Percentiles rank a stretch among this genome's conserved stretches.
Evolutionary conservation across 73 alveolate genomes (phyloP).

Genomic region (Paraurostyla sp.): DNA sequence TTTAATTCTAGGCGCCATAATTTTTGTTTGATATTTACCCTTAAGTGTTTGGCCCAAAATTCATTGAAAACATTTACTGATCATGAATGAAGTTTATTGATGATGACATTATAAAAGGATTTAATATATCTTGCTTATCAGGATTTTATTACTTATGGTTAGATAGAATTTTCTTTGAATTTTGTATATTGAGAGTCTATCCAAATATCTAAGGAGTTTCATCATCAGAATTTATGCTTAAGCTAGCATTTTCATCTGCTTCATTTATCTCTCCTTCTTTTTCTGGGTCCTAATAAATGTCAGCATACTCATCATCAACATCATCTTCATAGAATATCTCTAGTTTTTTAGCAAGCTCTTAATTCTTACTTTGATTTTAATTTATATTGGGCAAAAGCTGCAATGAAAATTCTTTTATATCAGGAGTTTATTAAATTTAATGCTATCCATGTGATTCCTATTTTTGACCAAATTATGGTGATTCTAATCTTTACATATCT

Average conservation of each 20-base stretch:
- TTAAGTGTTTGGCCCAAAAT: neutral
- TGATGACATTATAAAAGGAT: neutral
- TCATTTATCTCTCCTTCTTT: neutral
- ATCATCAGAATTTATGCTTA: constrained; percentile 19
- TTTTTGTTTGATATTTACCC: neutral
- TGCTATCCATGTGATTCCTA: too few species aligned
- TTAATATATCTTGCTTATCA: neutral
- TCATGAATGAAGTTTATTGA: neutral
- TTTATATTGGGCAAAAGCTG: too few species aligned
- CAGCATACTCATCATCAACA: constrained; percentile 36
- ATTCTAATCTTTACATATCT: neutral
- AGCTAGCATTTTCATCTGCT: constrained; percentile 23
- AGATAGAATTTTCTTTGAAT: neutral
- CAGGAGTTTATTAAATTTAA: too few species aligned
- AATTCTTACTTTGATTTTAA: too few species aligned
- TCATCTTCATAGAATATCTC: constrained; percentile 56
- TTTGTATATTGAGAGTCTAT: neutral
- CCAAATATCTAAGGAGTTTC: constrained; percentile 20
- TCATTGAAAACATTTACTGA: too few species aligned
- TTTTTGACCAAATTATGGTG: constrained; percentile 17
- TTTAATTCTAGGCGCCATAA: neutral
- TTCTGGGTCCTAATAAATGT: neutral
- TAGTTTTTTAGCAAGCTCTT: neutral
- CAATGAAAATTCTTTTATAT: too few species aligned
- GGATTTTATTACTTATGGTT: neutral